Evolutionary conservation across 768 basidiomycete genomes (phyloP).

Genomic region (Tremella fuciformis): DNA sequence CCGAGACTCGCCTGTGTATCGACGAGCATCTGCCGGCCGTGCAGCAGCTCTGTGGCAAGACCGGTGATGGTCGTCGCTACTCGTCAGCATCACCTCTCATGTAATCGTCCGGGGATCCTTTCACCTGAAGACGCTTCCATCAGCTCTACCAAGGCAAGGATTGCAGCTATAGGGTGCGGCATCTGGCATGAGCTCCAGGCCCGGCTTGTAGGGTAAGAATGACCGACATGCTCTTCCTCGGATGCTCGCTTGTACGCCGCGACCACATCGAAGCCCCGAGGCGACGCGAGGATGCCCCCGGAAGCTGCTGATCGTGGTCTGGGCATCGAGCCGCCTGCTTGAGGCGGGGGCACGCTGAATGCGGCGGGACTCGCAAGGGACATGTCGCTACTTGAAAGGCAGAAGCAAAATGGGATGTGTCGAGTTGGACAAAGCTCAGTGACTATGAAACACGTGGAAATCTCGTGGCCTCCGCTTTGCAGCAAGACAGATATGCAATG

Average conservation of each 20-base stretch:
- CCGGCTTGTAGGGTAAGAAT: not conserved
- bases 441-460: too few species aligned
- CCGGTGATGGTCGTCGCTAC: constrained; percentile 47
- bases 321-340: not conserved
- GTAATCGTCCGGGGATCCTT: constrained; percentile 20
- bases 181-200: constrained; percentile 21
- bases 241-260: constrained; percentile 63
- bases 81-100: not conserved
- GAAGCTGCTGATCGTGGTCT: not conserved
- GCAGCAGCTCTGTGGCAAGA: constrained; percentile 67
- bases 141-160: constrained; percentile 76
- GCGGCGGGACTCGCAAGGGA: too few species aligned
- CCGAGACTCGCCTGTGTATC: constrained; percentile 49
- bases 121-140: constrained; percentile 75
- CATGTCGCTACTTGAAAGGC: too few species aligned
- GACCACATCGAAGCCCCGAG: constrained; percentile 56
- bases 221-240: constrained; percentile 64
- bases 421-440: too few species aligned
- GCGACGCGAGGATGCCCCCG: constrained; percentile 7
- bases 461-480: too few species aligned
- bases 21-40: constrained; percentile 65
- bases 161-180: constrained; percentile 73
- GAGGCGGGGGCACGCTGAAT: too few species aligned
- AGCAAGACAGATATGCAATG: too few species aligned
- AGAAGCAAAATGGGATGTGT: too few species aligned